Conservation (phyloP, 345 rosid species). For the Rhodamnia argentea region DNA sequence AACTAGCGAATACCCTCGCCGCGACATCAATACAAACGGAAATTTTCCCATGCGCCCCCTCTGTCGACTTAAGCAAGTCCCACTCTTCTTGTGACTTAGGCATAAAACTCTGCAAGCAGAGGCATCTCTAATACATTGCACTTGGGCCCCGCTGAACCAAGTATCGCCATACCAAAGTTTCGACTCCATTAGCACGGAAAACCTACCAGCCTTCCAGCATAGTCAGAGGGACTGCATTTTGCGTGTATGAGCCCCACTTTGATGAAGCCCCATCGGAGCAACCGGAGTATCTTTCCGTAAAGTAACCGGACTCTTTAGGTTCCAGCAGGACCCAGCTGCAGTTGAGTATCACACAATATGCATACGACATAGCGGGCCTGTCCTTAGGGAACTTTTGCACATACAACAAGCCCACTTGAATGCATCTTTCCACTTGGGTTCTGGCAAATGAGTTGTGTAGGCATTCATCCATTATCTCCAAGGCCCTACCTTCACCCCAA, state of each 20-base stretch:
- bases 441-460: neutral
- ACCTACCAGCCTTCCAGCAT: neutral
- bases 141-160: no score
- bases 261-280: neutral
- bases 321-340: neutral
- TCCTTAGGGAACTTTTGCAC: neutral
- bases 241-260: neutral
- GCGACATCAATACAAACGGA: no score
- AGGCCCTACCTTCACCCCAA: conserved; percentile 4
- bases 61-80: neutral
- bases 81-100: no score
- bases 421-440: neutral
- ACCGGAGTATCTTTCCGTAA: neutral
- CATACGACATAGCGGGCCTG: neutral
- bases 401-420: no score
- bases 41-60: no score
- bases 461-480: conserved; percentile 6
- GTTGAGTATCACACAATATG: neutral
- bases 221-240: neutral
- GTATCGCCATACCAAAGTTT: neutral
- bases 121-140: no score
- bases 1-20: neutral
- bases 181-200: neutral
- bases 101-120: no score
- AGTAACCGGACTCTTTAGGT: neutral